phyloP scores from a whole-genome alignment of 768 basidiomycete genomes.

The Termitomyces bulborhizus region DNA sequence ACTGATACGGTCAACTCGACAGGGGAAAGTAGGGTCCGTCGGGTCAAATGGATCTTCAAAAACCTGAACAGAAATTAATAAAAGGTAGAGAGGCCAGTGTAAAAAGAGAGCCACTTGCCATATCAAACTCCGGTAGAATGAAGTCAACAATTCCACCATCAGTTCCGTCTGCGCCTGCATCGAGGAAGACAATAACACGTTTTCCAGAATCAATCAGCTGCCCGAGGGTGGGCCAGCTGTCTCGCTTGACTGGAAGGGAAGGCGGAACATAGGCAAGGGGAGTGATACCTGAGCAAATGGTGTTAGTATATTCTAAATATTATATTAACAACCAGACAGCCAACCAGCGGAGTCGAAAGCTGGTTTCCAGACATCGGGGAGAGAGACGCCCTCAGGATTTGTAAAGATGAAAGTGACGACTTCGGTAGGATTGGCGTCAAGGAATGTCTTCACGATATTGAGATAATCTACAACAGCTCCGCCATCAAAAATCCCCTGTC shows the following conservation, averaged over 20 bases:
- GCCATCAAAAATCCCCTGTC: conserved; percentile 44
- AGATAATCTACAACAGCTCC: conserved; percentile 46
- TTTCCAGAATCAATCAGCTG: conserved; percentile 50
- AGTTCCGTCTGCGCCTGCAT: conserved; percentile 7
- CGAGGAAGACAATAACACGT: conserved; percentile 42
- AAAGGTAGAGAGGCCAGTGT: neutral
- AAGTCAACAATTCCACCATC: conserved; percentile 6
- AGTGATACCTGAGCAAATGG: conserved; percentile 26
- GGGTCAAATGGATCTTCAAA: conserved; percentile 5
- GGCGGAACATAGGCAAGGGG: conserved; percentile 49
- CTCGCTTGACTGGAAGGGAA: conserved; percentile 29
- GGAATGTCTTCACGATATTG: conserved; percentile 44
- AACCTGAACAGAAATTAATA: neutral
- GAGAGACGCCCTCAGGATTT: conserved; percentile 50
- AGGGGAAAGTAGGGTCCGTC: conserved; percentile 2
- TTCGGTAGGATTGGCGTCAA: conserved; percentile 57
- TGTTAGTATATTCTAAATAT: neutral
- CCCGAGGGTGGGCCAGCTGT: conserved; percentile 62
- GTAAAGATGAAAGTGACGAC: conserved; percentile 62
- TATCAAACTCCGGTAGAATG: conserved; percentile 10
- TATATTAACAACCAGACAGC: neutral
- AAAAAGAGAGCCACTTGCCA: neutral
- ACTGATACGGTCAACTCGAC: conserved; percentile 2
- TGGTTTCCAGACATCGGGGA: conserved; percentile 43
- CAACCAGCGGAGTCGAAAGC: conserved; percentile 45